Evolutionary conservation across 2,329 filamentous ascomycete species (phyloP), one percentile per base, ranked within the genome.

Genomic region (Alternaria arbusti): DNA sequence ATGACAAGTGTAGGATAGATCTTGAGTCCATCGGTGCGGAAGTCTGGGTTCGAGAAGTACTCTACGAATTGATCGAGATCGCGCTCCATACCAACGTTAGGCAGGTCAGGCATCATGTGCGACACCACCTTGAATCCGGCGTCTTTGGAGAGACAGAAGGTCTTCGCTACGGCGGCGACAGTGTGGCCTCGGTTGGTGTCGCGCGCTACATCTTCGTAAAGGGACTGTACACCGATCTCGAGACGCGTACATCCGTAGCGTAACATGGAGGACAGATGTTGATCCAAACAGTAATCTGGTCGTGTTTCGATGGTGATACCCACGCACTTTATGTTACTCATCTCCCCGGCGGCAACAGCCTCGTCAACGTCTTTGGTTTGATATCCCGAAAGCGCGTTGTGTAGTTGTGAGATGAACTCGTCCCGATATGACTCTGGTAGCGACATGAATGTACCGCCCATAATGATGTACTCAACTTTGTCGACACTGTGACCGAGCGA

Each of bases 391-490:
- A 99, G 87, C 1, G 96, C 96, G 77, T 99, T 99, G 83, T 99
- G 96, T 54, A 99, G 86, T 76, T 97, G 95, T 1, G 94, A 91
- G 63, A 99, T 97, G 75, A 99, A 99, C 60, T 92, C 89, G 65
- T 99, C 93, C 26, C 96, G 87, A 80, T 99, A 99, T 23, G 91
- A 89, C 74, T 94, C 90, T 9, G 95, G 87, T 25, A 99, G 83
- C 3, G 95, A 98, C 96, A 99, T 99, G 82, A 99, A 99, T 0
- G 96, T 99, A 70, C 96, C 96, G 64, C 96, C 96, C 96, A 99
- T 99, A 78, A 99, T 97, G 77, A 99, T 99, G 81, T 98, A 99
- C 84, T 99, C 96, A 23, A 99, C 96, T 81, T 99, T 99, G 83
- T 99, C 96, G 51, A 99, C 96, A 49, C 93, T 97, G 81, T 99